Conservation (phyloP, 2,329 filamentous ascomycete species). For the Colletotrichum zoysiae region DNA sequence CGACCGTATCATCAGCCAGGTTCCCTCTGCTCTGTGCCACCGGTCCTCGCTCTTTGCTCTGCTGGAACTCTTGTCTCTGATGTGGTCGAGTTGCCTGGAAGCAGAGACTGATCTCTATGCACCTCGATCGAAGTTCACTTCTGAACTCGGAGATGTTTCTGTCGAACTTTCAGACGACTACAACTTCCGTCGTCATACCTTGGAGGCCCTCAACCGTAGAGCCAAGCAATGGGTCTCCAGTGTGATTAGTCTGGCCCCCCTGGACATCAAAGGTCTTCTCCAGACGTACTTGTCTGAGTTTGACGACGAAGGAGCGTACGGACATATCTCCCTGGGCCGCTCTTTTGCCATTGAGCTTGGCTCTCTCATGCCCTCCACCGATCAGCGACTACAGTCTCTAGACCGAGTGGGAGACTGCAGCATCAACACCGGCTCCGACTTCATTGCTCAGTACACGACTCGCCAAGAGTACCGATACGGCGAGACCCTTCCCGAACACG, state of each 20-base stretch:
- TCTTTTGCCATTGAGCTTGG: conserved; percentile 97
- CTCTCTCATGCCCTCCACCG: conserved; percentile 84
- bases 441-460: conserved; percentile 96
- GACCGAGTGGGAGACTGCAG: conserved; percentile 79
- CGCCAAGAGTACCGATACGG: conserved; percentile 95
- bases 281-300: conserved; percentile 98
- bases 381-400: conserved; percentile 87
- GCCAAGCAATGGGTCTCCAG: conserved; percentile 85
- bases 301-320: conserved; percentile 90
- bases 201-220: conserved; percentile 81
- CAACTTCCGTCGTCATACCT: conserved; percentile 80
- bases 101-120: conserved; percentile 94
- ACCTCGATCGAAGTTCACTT: conserved; percentile 85
- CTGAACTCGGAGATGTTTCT: conserved; percentile 80
- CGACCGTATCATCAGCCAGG: conserved; percentile 84
- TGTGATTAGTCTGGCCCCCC: conserved; percentile 85
- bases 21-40: conserved; percentile 92
- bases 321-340: conserved; percentile 90
- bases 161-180: conserved; percentile 97
- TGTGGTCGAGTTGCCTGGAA: conserved; percentile 96
- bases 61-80: conserved; percentile 89
- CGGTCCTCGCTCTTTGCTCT: conserved; percentile 92
- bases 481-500: conserved; percentile 78
- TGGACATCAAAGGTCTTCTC: conserved; percentile 94
- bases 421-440: conserved; percentile 94